Base-by-base conservation (phyloP, 805 yeast species). In the Starmerella apicola region DNA sequence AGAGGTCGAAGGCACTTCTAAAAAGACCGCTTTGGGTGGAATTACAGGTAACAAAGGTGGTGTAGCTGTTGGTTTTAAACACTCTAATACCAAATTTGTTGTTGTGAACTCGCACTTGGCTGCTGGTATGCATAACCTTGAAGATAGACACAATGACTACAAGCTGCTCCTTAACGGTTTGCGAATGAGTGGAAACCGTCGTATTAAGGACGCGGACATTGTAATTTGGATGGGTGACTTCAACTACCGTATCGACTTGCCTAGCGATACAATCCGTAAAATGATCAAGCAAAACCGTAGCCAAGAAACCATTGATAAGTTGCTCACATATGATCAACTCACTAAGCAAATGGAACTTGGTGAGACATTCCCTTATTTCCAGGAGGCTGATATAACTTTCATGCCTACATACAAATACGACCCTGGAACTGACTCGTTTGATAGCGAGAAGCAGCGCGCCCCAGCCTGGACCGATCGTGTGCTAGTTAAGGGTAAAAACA, bases 391-490 rank as follows among this genome's bases (percentile, higher is more conserved):
- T 20, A 72, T 88, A 39, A 72, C 65, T 32, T 88, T 91, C 56
- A 68, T 72, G 28, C 98, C 97, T 8, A 91, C 98, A 1, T 88
- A 88, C 63, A 88, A 88, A 56, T 88, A 74, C 59, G 95, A 88
- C 57, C 78, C 80, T 46, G 91, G 88, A 3, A 78, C 94, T 0
- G 68, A 72, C 36, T 63, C 59, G 16, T 91, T 86, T 56, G 97
- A 88, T 57, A 79, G 94, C 9, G 98, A 88, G 51, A 88, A 88
- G 57, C 88, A 79, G 46, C 70, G 98, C 51, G 77, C 82, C 3
- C 98, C 98, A 1, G 80, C 95, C 0, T 88, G 97, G 96, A 88
- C 97, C 0, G 98, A 88, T 59, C 67, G 98, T 53, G 78, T 83
- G 40, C 62, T 88, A 35, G 78, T 68, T 52, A 66, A 69, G 43